A percentile compares a stretch with the other conserved stretches of the same genome.
phyloP scores from a whole-genome alignment of 345 rosid genomes.

The Brassica juncea region DNA sequence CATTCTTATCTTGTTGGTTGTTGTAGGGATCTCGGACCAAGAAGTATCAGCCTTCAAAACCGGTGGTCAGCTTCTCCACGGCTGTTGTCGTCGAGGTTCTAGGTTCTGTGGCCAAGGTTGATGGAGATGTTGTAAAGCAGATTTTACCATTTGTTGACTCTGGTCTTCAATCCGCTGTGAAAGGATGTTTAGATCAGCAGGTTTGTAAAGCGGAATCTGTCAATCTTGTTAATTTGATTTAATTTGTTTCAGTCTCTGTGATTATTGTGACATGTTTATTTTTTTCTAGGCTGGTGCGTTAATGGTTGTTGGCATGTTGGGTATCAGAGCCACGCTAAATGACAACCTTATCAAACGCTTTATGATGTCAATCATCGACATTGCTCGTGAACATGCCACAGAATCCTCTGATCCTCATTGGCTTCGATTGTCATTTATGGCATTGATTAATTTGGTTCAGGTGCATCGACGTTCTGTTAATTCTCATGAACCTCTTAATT shows the following conservation, averaged over 20 bases:
- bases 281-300: slow-evolving; percentile 79
- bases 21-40: slow-evolving; percentile 69
- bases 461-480: slow-evolving; percentile 40
- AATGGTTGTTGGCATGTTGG: slow-evolving; percentile 78
- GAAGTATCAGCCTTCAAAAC: slow-evolving; percentile 67
- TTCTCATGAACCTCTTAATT: slow-evolving; percentile 5
- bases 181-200: slow-evolving; percentile 73
- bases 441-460: slow-evolving; percentile 83
- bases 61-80: slow-evolving; percentile 67
- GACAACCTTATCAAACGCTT: slow-evolving; percentile 72
- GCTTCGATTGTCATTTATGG: slow-evolving; percentile 68
- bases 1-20: slow-evolving; percentile 24
- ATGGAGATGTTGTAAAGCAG: slow-evolving; percentile 69
- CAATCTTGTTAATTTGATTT: not conserved
- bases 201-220: slow-evolving; percentile 42
- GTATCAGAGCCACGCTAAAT: slow-evolving; percentile 63
- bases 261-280: not conserved
- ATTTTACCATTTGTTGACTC: slow-evolving; percentile 76
- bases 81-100: slow-evolving; percentile 79
- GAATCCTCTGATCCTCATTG: slow-evolving; percentile 67
- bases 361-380: slow-evolving; percentile 67
- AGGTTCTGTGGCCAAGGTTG: slow-evolving; percentile 60
- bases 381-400: slow-evolving; percentile 62
- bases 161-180: slow-evolving; percentile 64
- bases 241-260: slow-evolving; percentile 9